Conservation (phyloP, 129 eudicot genomes). For the Kitagawia praeruptora region DNA sequence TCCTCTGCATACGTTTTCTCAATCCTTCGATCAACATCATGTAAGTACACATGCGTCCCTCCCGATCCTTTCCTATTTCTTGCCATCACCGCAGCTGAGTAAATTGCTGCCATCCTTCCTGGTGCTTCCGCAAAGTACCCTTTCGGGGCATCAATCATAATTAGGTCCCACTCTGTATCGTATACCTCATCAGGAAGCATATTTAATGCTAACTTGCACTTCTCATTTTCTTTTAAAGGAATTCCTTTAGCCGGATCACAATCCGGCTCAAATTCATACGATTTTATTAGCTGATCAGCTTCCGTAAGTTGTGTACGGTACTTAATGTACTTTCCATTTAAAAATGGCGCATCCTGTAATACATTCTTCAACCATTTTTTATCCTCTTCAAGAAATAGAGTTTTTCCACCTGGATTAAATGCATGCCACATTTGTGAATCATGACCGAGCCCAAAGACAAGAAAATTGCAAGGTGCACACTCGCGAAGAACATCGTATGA, state of each 20-base stretch:
- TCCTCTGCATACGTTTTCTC: conserved; percentile 62
- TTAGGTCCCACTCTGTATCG: conserved; percentile 78
- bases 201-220: conserved; percentile 60
- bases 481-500: conserved; percentile 44
- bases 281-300: conserved; percentile 46
- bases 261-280: conserved; percentile 39
- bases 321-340: conserved; percentile 38
- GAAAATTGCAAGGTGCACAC: conserved; percentile 44
- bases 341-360: conserved; percentile 44
- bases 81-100: conserved; percentile 86
- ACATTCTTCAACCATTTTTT: conserved; percentile 62
- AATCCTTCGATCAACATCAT: conserved; percentile 76
- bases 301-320: conserved; percentile 56
- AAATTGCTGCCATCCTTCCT: conserved; percentile 93
- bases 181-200: conserved; percentile 65
- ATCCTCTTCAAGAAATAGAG: conserved; percentile 81
- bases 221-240: conserved; percentile 42
- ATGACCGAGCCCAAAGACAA: conserved; percentile 87
- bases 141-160: conserved; percentile 86
- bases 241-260: conserved; percentile 41
- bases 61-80: conserved; percentile 63
- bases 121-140: conserved; percentile 75
- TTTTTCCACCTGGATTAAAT: conserved; percentile 57
- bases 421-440: conserved; percentile 86
- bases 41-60: conserved; percentile 70